Conservation (phyloP, 352 stramenopile species). For the Phytophthora brassicae region DNA sequence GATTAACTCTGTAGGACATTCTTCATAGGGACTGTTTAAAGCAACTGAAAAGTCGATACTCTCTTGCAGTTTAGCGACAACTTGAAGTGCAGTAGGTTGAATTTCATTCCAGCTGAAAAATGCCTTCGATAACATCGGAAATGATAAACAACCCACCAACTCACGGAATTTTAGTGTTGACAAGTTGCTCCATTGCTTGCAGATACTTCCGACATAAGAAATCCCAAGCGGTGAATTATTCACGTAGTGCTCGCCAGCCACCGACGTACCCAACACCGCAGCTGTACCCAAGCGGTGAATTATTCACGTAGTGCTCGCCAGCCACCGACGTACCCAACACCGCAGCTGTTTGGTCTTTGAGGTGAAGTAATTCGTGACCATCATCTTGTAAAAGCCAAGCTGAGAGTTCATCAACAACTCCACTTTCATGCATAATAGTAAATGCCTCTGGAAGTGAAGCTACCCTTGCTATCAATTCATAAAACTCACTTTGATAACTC, state of each 20-base stretch:
- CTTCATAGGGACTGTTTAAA: conserved; percentile 43
- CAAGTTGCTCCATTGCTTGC: conserved; percentile 1
- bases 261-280: conserved; percentile 8
- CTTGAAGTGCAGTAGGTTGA: conserved; percentile 12
- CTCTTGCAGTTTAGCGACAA: conserved; percentile 16
- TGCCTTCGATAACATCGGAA: not conserved
- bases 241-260: conserved; percentile 1
- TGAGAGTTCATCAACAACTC: conserved; percentile 14
- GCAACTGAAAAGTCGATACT: conserved; percentile 31
- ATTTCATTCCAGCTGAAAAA: conserved; percentile 27
- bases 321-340: conserved; percentile 8
- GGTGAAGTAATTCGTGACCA: not conserved
- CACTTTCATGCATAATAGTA: conserved; percentile 9
- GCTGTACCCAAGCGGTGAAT: not conserved
- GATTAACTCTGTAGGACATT: conserved; percentile 26
- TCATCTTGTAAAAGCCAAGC: conserved; percentile 1
- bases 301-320: not conserved
- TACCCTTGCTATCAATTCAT: conserved; percentile 3
- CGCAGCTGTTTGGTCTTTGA: not conserved
- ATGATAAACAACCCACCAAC: conserved; percentile 14
- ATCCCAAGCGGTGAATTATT: not conserved
- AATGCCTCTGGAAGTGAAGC: not conserved
- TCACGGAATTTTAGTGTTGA: conserved; percentile 3
- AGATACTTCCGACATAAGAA: not conserved
- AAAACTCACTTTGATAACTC: conserved; percentile 2